A percentile compares a stretch with the other conserved stretches of the same genome.
These are phyloP conservation scores for Macrophomina phaseolina DNA, from an alignment of 2,329 filamentous ascomycete species.

Conservation along the genomic window DNA sequence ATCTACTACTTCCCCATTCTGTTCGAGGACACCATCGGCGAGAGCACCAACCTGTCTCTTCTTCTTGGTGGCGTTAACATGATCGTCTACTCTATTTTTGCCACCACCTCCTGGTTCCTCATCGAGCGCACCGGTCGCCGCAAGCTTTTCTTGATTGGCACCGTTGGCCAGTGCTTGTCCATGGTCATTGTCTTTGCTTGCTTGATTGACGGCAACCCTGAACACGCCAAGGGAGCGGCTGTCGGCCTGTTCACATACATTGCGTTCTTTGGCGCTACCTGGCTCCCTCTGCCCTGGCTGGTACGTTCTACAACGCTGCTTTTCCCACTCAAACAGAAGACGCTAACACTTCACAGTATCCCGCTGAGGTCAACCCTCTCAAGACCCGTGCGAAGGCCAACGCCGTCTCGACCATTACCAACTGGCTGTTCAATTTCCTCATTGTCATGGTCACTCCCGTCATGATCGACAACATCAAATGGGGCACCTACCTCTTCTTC, in stretches of 20 bases:
- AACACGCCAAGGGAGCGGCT: constrained; percentile 54
- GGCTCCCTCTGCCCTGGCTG: constrained; percentile 68
- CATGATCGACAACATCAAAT: constrained; percentile 43
- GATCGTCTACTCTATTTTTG: constrained; percentile 62
- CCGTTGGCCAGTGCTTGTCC: constrained; percentile 59
- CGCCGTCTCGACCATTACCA: constrained; percentile 59
- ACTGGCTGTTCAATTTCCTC: constrained; percentile 61
- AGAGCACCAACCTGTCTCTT: constrained; percentile 48
- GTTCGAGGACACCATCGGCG: constrained; percentile 58
- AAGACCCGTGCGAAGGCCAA: constrained; percentile 63
- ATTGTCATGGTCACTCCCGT: constrained; percentile 53
- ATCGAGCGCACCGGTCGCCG: constrained; percentile 65
- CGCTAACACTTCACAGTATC: constrained; percentile 28
- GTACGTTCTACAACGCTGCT: constrained; percentile 38
- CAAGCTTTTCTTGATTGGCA: constrained; percentile 50
- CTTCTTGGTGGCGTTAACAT: constrained; percentile 58
- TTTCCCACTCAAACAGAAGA: constrained; percentile 33
- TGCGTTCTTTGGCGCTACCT: constrained; percentile 70
- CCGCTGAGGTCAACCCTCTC: constrained; percentile 60
- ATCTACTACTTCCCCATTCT: constrained; percentile 53
- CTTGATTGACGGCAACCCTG: constrained; percentile 44
- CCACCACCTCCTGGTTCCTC: constrained; percentile 66
- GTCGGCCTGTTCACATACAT: constrained; percentile 73
- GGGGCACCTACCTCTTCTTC: constrained; percentile 56
- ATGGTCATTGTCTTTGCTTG: constrained; percentile 56